A percentile compares a stretch with the other conserved stretches of the same genome.
These are phyloP conservation scores for Naganishia antarctica DNA, from an alignment of 768 basidiomycete species.

Conservation along the genomic window DNA sequence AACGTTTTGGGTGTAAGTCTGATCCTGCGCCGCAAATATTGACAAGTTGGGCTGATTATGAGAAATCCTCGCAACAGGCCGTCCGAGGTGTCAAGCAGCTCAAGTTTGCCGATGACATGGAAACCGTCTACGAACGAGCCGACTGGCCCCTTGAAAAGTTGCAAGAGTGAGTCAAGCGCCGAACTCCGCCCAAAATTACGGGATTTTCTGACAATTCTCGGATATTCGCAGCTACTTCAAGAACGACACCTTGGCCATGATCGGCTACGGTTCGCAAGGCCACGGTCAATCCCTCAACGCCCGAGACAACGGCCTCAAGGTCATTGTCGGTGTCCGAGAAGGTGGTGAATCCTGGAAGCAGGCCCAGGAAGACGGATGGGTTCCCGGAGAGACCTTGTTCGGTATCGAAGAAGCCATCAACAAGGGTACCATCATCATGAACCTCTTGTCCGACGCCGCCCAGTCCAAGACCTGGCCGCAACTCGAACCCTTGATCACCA, in stretches of 20 bases:
- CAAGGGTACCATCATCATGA: slow-evolving; percentile 98
- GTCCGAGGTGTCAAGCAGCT: slow-evolving; percentile 87
- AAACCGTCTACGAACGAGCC: slow-evolving; percentile 86
- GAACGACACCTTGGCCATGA: slow-evolving; percentile 96
- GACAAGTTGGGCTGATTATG: not conserved
- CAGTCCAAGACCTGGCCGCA: slow-evolving; percentile 92
- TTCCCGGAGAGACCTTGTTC: slow-evolving; percentile 96
- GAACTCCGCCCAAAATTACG: not conserved
- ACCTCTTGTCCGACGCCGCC: slow-evolving; percentile 97
- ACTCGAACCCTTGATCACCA: slow-evolving; percentile 89
- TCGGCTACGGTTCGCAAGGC: slow-evolving; percentile 91
- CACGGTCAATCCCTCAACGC: slow-evolving; percentile 99
- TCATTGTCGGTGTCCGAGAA: slow-evolving; percentile 96
- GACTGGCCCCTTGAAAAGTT: slow-evolving; percentile 98
- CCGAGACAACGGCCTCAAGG: slow-evolving; percentile 96
- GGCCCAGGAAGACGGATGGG: slow-evolving; percentile 93
- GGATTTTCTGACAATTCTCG: not conserved
- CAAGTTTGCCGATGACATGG: slow-evolving; percentile 90
- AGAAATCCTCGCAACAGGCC: slow-evolving; percentile 32
- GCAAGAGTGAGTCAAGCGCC: slow-evolving; percentile 60
- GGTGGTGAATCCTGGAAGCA: slow-evolving; percentile 95
- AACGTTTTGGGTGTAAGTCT: slow-evolving; percentile 41
- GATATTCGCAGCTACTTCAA: slow-evolving; percentile 70
- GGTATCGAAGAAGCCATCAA: slow-evolving; percentile 96
- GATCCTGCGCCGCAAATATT: not conserved